Evolutionary conservation across 2,329 filamentous ascomycete genomes (phyloP).

Genomic region (Apiospora arundinis): DNA sequence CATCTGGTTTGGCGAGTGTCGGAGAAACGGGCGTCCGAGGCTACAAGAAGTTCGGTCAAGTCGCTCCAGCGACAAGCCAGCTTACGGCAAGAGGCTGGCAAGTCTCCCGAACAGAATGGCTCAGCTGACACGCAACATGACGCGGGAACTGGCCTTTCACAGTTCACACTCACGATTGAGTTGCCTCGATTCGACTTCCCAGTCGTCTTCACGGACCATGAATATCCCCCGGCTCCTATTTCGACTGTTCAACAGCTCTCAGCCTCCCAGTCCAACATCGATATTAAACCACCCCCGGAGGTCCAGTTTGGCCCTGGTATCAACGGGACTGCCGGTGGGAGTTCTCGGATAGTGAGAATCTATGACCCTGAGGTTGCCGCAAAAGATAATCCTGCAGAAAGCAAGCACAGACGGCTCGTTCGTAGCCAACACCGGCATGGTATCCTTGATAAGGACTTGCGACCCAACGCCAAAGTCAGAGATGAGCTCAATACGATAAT

Average conservation of each 20-base stretch:
- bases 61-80: constrained; percentile 57
- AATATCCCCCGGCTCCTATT: constrained; percentile 85
- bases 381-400: constrained; percentile 90
- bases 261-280: constrained; percentile 69
- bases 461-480: constrained; percentile 93
- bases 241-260: constrained; percentile 73
- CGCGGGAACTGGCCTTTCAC: constrained; percentile 50
- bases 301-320: constrained; percentile 92
- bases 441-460: constrained; percentile 92
- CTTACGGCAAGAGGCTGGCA: constrained; percentile 34
- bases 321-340: constrained; percentile 65
- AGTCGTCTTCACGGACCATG: constrained; percentile 91
- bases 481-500: constrained; percentile 93
- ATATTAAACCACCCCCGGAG: constrained; percentile 82
- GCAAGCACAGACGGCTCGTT: constrained; percentile 90
- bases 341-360: constrained; percentile 74
- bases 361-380: constrained; percentile 94
- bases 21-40: constrained; percentile 75
- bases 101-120: constrained; percentile 34
- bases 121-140: constrained; percentile 41
- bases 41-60: constrained; percentile 68
- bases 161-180: constrained; percentile 87
- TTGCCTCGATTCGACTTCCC: constrained; percentile 95
- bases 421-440: constrained; percentile 89
- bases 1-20: constrained; percentile 90